Evolutionary conservation across 2,329 filamentous ascomycete genomes (phyloP).

Genomic region (Phyllachora maydis): DNA sequence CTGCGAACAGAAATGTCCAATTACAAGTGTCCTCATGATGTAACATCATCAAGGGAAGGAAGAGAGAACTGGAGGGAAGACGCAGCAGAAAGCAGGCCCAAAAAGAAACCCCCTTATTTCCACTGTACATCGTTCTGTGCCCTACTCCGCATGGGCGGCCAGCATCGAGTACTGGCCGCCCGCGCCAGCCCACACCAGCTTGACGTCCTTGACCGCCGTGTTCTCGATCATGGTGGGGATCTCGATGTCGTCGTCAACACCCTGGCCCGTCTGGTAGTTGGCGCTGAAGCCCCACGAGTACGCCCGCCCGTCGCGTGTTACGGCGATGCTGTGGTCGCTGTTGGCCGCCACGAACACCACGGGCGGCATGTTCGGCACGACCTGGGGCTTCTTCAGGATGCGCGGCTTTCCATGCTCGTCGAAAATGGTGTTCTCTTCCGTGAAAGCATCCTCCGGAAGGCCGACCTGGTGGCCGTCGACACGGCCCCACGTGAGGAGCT

Average conservation of each 20-base stretch:
- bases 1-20: not conserved
- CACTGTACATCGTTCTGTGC: not conserved
- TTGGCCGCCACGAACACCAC: conserved; percentile 38
- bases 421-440: conserved; percentile 34
- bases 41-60: not conserved
- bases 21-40: not conserved
- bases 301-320: conserved; percentile 47
- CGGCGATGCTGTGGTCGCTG: conserved; percentile 52
- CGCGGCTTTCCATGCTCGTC: conserved; percentile 46
- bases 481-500: conserved; percentile 39
- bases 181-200: conserved; percentile 60
- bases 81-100: too few relatives aligned
- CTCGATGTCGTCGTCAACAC: conserved; percentile 59
- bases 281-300: conserved; percentile 67
- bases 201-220: conserved; percentile 55
- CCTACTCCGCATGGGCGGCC: too few relatives aligned
- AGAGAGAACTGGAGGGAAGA: too few relatives aligned
- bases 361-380: conserved; percentile 32
- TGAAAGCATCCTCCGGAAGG: conserved; percentile 29
- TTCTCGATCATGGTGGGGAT: conserved; percentile 68
- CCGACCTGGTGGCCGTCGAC: conserved; percentile 34
- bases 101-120: too few relatives aligned
- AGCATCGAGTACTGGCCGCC: conserved; percentile 67
- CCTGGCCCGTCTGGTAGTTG: conserved; percentile 65
- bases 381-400: conserved; percentile 47